Conservation (phyloP, 208 protist genomes). For the Trypanosoma cruzi region DNA sequence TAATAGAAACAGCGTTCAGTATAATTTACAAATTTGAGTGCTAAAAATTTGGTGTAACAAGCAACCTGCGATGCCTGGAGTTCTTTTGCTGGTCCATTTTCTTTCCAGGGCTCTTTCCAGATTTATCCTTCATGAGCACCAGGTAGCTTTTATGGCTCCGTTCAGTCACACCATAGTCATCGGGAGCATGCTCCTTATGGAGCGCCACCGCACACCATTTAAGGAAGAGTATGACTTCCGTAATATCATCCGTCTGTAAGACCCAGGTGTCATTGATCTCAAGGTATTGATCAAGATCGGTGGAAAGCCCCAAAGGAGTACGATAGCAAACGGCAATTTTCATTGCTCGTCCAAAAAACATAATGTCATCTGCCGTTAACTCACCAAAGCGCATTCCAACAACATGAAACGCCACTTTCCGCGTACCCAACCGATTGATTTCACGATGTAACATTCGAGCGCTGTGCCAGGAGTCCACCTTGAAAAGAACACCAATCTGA, state of each 20-base stretch:
- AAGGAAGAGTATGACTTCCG: conserved; percentile 70
- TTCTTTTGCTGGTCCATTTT: neutral
- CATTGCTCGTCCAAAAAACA: conserved; percentile 70
- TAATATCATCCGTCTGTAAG: conserved; percentile 79
- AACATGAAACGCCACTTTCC: conserved; percentile 70
- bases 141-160: conserved; percentile 19
- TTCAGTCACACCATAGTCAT: conserved; percentile 29
- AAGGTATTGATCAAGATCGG: conserved; percentile 74
- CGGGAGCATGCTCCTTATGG: conserved; percentile 63
- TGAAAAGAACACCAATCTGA: conserved; percentile 85
- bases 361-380: conserved; percentile 64
- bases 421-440: conserved; percentile 60
- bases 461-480: conserved; percentile 90
- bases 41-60: conserved; percentile 30
- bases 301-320: conserved; percentile 51
- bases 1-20: neutral
- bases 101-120: neutral
- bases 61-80: conserved; percentile 13
- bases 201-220: conserved; percentile 83
- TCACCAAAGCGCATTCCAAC: conserved; percentile 83
- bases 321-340: conserved; percentile 86
- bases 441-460: conserved; percentile 81
- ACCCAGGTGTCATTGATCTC: conserved; percentile 68
- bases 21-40: conserved; percentile 18
- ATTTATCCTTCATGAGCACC: conserved; percentile 13